phyloP scores from a whole-genome alignment of 179 eudicot species.

The Silene noctiflora region DNA sequence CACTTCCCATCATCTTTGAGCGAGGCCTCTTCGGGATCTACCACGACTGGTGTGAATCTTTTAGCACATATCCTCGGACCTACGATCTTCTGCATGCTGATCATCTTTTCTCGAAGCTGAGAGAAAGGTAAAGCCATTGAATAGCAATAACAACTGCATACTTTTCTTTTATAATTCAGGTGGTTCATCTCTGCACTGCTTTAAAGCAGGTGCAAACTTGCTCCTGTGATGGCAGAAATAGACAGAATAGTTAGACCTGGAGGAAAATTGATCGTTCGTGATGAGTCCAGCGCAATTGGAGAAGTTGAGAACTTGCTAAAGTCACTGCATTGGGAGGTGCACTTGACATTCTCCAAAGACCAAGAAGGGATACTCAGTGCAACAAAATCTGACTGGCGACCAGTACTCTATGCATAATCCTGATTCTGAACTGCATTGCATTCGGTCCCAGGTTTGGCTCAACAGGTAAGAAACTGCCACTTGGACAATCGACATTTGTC shows the following conservation, averaged over 20 bases:
- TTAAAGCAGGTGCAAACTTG: slow-evolving; percentile 60
- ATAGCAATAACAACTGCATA: neutral
- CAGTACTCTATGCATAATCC: slow-evolving; percentile 36
- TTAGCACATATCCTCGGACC: slow-evolving; percentile 81
- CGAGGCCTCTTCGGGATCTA: slow-evolving; percentile 91
- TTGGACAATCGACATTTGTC: neutral
- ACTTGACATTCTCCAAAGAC: slow-evolving; percentile 57
- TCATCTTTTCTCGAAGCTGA: slow-evolving; percentile 71
- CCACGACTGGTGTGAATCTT: slow-evolving; percentile 93
- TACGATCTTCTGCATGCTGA: slow-evolving; percentile 89
- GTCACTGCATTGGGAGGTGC: slow-evolving; percentile 90
- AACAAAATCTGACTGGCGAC: slow-evolving; percentile 74
- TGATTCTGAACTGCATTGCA: slow-evolving; percentile 15
- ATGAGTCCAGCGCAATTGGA: slow-evolving; percentile 28
- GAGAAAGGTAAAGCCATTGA: slow-evolving; percentile 41
- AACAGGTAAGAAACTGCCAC: slow-evolving; percentile 1
- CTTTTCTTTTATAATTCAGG: neutral
- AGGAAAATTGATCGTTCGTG: slow-evolving; percentile 17
- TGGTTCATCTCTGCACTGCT: neutral
- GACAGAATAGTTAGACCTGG: slow-evolving; percentile 8
- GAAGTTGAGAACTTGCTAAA: slow-evolving; percentile 69
- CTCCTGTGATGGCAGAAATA: slow-evolving; percentile 32
- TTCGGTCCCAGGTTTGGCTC: neutral
- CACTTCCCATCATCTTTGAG: slow-evolving; percentile 78
- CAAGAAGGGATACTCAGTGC: slow-evolving; percentile 79